Conservation (phyloP, 2,329 filamentous ascomycete species). For the Microdochium trichocladiopsis region DNA sequence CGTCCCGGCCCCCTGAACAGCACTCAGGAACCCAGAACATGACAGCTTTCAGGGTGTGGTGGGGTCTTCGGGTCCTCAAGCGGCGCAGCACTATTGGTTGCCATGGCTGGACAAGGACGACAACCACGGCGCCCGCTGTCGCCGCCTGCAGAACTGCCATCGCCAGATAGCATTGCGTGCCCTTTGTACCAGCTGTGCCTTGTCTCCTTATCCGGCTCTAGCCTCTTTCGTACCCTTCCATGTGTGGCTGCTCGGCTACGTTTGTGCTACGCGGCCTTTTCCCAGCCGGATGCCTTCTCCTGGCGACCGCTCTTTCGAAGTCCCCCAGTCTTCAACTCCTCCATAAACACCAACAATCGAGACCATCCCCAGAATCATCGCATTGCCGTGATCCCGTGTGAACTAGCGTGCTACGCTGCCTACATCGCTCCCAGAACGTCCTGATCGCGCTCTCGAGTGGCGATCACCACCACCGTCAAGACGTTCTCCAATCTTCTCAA, state of each 20-base stretch:
- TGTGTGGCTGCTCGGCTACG: background rate
- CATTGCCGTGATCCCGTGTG: background rate
- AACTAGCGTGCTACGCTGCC: slow-evolving; percentile 2
- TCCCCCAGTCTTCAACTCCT: background rate
- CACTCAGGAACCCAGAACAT: too few species aligned
- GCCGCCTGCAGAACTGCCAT: too few species aligned
- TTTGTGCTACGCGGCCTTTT: background rate
- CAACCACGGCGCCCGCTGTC: too few species aligned
- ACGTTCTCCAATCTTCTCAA: slow-evolving; percentile 99
- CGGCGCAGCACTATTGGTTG: too few species aligned
- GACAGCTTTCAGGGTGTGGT: too few species aligned
- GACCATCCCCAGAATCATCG: background rate
- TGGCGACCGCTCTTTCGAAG: background rate
- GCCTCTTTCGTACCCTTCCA: background rate
- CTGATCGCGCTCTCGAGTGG: slow-evolving; percentile 49
- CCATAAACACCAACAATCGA: background rate
- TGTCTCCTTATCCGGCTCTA: too few species aligned
- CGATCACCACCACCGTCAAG: slow-evolving; percentile 67
- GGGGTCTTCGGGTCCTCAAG: too few species aligned
- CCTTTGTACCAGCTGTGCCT: too few species aligned
- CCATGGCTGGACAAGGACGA: too few species aligned
- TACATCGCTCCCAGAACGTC: slow-evolving; percentile 13
- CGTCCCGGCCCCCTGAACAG: too few species aligned
- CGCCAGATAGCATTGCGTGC: background rate
- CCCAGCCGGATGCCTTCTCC: background rate